Percentiles rank a stretch among this genome's conserved stretches.
Conservation (phyloP, 441 rosid species). For the Macaranga tanarius region DNA sequence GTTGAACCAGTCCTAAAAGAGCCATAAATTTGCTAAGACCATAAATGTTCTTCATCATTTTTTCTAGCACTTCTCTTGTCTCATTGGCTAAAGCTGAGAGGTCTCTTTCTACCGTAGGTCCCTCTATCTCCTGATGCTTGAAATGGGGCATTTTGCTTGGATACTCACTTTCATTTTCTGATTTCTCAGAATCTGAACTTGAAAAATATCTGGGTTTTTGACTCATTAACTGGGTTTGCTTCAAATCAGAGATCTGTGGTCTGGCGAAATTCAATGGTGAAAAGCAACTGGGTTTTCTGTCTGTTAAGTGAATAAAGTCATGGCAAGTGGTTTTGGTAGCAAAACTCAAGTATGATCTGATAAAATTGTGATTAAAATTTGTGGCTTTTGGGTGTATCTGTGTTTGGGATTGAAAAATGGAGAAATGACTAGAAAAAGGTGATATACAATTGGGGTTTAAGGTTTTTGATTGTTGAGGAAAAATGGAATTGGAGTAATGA, state of each 20-base stretch:
- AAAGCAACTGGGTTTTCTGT: background rate
- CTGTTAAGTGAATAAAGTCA: background rate
- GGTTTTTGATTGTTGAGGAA: slow-evolving; percentile 20
- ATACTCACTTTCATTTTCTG: slow-evolving; percentile 27
- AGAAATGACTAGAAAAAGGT: background rate
- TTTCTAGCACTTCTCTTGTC: slow-evolving; percentile 64
- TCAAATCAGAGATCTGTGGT: slow-evolving; percentile 8
- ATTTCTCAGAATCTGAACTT: slow-evolving; percentile 35
- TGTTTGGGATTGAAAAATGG: background rate
- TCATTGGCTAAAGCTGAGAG: slow-evolving; percentile 72
- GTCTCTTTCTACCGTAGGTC: slow-evolving; percentile 86
- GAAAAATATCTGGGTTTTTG: slow-evolving; percentile 45
- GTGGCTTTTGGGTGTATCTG: slow-evolving; percentile 4
- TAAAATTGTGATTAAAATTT: slow-evolving; percentile 3
- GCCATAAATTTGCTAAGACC: slow-evolving; percentile 63
- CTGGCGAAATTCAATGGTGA: background rate
- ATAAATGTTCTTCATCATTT: slow-evolving; percentile 72
- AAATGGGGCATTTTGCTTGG: slow-evolving; percentile 58
- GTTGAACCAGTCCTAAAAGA: slow-evolving; percentile 57
- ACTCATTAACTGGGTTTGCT: slow-evolving; percentile 17
- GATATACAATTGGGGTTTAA: slow-evolving; percentile 9
- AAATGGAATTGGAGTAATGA: background rate
- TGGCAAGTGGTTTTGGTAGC: slow-evolving; percentile 2
- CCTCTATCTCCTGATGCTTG: slow-evolving; percentile 94
- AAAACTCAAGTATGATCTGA: slow-evolving; percentile 9